Evolutionary conservation across 139 green algal species (phyloP).

Genomic region (Desmodesmus armatus): DNA sequence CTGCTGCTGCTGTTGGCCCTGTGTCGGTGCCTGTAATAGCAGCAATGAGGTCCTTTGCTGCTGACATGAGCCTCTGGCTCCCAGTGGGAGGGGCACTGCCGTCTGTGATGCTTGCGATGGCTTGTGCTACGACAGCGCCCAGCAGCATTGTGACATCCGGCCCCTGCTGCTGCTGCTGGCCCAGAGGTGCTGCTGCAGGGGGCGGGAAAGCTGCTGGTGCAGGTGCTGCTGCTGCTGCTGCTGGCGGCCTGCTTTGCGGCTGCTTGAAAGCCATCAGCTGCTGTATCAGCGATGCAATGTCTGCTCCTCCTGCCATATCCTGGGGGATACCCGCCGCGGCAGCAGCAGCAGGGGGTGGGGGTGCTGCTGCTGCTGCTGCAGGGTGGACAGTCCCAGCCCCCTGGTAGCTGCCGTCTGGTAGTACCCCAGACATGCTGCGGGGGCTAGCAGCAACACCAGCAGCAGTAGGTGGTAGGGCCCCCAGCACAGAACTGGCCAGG

Average conservation of each 20-base stretch:
- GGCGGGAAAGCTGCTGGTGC: background rate
- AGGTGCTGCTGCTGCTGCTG: background rate
- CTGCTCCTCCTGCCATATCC: too few relatives aligned
- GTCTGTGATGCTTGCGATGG: too few relatives aligned
- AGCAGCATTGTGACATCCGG: too few relatives aligned
- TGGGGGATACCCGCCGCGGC: background rate
- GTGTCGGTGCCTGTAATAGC: too few relatives aligned
- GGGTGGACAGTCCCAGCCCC: background rate
- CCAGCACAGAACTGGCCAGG: too few relatives aligned
- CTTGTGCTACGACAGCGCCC: too few relatives aligned
- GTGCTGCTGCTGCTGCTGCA: constrained; percentile 16
- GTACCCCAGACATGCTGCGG: background rate
- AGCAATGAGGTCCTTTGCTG: too few relatives aligned
- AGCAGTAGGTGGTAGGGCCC: too few relatives aligned
- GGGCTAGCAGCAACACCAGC: too few relatives aligned
- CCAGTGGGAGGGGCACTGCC: too few relatives aligned
- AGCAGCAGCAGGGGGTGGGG: background rate
- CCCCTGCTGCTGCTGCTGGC: background rate
- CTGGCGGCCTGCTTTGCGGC: background rate
- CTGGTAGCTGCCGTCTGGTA: background rate
- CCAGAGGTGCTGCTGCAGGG: background rate
- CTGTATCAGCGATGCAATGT: too few relatives aligned
- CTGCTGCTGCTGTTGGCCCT: background rate
- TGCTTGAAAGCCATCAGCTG: background rate
- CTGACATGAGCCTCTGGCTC: too few relatives aligned